Base-by-base conservation (phyloP, 208 protist genomes). In the Blastocrithidia nonstop region DNA sequence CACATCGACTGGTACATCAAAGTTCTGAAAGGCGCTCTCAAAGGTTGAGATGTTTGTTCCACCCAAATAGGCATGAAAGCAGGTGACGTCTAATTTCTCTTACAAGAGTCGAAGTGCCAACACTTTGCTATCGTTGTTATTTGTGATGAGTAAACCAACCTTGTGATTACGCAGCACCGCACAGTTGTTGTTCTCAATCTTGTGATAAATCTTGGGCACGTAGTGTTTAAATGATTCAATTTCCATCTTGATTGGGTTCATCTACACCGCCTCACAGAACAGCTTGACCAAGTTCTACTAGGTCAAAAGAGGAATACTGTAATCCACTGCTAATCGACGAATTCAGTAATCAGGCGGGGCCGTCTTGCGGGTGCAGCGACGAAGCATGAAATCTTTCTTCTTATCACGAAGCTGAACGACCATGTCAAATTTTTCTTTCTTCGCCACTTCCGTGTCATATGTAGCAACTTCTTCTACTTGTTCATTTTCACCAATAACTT, bases 241-340 rank as follows among this genome's bases (percentile, higher is more conserved):
- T 54, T 87, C 76, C 16, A 93, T 66, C 23, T 63, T 38, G 17
- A 38, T 40, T 33, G 35, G 9, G 7, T 50, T 9, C n/a, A 78
- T 44, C 33, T 69, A 71, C 29, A 86, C 29, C 24, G 65, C 54
- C 40, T 92, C 74, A 54, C 68, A 82, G 51, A 92, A 85, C 45
- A 78, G 40, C 29, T 71, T 71, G 36, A 84, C 77, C 27, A 92
- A 57, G 57, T 80, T 83, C 20, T 71, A 65, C 64, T 92, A 75
- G 15, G 86, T 93, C 39, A 95, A 54, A 19, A 95, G 60, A 9
- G 88, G 65, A 29, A 88, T 65, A 66, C 79, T 87, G 62, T 85
- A 89, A 62, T 95, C 85, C 15, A 94, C 78, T n/a, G 88, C 82
- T 36, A 82, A 61, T 19, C 88, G 74, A 41, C 88, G 75, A n/a